Evolutionary conservation across 805 yeast species (phyloP), one percentile per base, ranked within the genome.

Genomic region (Scheffersomyces stipitis): DNA sequence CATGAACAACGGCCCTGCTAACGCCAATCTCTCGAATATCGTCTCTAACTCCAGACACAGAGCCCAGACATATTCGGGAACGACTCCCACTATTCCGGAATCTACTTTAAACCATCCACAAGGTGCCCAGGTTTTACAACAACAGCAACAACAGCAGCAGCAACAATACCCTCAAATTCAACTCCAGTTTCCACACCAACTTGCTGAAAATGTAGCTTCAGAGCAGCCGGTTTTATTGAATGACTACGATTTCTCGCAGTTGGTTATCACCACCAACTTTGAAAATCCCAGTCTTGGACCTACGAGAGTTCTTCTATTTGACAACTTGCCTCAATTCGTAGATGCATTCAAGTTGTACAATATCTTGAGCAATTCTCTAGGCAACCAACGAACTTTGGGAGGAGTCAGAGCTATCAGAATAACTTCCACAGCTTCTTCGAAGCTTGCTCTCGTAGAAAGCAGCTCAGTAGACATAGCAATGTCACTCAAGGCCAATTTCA

Each of bases 301-400:
- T 13, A 81, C 96, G 1, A 78, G 83, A 47, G 80, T 87, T 9
- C 69, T 91, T 30, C 72, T 90, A 45, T 69, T 93, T 37, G 86
- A 89, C 30, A 88, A 90, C 53, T 72, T 91, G 34, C 97, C 97
- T 9, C 72, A 80, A 29, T 73, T 88, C 3, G 60, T 86, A 41
- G 81, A 83, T 35, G 64, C 80, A 10, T 52, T 59, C 43, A 66
- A 58, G 41, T 54, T 69, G 31, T 49, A 40, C 39, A 50, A 41
- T 41, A 45, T 47, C 14, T 41, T 55, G 36, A 46, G 41, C 37
- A 61, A 60, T 35, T 62, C 86, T 32, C 72, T 84, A 46, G 60
- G 76, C 15, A 74, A 73, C 38, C 85, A 78, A 57, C 93, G 95
- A 12, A 63, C 67, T 4, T 70, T 83, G 17, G 59, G 72, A 33